Evolutionary conservation across 2,329 filamentous ascomycete species (phyloP).

Genomic region (Diaporthe sp.): DNA sequence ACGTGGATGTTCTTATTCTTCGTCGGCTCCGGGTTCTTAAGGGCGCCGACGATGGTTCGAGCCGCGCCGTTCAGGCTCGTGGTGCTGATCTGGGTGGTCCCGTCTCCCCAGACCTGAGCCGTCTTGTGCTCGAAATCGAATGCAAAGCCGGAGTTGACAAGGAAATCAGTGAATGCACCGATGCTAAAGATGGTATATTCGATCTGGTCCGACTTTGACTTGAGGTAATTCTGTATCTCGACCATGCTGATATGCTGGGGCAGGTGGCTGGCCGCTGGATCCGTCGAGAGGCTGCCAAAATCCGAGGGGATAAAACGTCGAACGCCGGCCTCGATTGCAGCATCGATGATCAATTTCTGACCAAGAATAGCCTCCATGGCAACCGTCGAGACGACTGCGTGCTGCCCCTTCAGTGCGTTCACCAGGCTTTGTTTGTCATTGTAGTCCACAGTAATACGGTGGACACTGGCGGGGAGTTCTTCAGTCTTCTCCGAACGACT

Average conservation of each 20-base stretch:
- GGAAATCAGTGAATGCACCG: slow-evolving; percentile 2
- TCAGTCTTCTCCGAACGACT: not conserved
- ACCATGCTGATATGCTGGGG: not conserved
- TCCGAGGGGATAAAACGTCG: slow-evolving; percentile 30
- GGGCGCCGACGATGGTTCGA: not conserved
- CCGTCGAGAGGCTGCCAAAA: slow-evolving; percentile 19
- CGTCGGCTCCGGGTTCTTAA: not conserved
- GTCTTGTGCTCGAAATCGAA: slow-evolving; percentile 25
- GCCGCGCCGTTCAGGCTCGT: not conserved
- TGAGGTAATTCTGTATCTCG: slow-evolving; percentile 8
- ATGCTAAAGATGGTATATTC: slow-evolving; percentile 17
- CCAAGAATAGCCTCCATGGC: not conserved
- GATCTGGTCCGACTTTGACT: not conserved
- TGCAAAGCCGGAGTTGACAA: not conserved
- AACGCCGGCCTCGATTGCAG: slow-evolving; percentile 20
- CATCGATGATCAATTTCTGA: slow-evolving; percentile 23
- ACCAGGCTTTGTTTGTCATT: not conserved
- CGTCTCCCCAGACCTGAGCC: slow-evolving; percentile 8
- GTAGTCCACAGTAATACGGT: not conserved
- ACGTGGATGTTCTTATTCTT: not conserved
- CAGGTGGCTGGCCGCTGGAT: slow-evolving; percentile 4
- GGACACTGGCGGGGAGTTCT: not conserved
- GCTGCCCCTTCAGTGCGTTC: slow-evolving; percentile 13
- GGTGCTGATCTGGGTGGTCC: not conserved
- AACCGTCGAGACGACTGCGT: slow-evolving; percentile 25